Evolutionary conservation across 345 rosid species (phyloP), one percentile per base, ranked within the genome.

Genomic region (Linum usitatissimum): DNA sequence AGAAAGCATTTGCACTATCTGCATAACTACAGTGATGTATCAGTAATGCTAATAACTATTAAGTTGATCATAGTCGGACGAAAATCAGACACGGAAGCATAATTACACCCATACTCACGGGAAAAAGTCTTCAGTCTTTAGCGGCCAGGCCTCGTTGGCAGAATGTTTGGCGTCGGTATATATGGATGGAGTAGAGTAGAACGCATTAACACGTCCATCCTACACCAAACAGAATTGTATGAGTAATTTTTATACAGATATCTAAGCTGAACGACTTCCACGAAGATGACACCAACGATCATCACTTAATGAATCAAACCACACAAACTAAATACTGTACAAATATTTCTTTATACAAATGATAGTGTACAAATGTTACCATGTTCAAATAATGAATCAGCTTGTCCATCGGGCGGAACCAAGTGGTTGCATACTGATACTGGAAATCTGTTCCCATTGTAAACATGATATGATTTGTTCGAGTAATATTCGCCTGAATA

Each of bases 391-490:
- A 91, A 76, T 88, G 96, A 72, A 91, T 86, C 74, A 88, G 88
- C 79, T 91, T 91, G 81, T 91, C 98, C 79, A 88, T 91, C 77
- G 88, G 96, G 78, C 92, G 80, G 73, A 83, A 91, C 96, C 98
- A 91, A 57, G 98, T 84, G 70, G 79, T 71, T 60, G 98, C 98
- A 71, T 88, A 91, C 67, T 88, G 98, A 75, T 91, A 91, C 55
- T 94, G 86, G 67, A 91, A 91, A 76, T 91, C 98, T 34, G 96
- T 86, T 70, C 96, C 98, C 96, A 88, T 91, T 57, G 73, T 28
- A 96, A 96, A 91, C 96, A 91, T 91, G 65, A 86, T 75, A 77
- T 91, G 96, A 76, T 85, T 88, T 76, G 92, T 85, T 73, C 89
- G 78, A 59, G 98, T 91, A 53, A 91, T 94, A 40, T 86, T 91